phyloP scores from a whole-genome alignment of 2,329 filamentous ascomycete species.

The Fusarium illudens region DNA sequence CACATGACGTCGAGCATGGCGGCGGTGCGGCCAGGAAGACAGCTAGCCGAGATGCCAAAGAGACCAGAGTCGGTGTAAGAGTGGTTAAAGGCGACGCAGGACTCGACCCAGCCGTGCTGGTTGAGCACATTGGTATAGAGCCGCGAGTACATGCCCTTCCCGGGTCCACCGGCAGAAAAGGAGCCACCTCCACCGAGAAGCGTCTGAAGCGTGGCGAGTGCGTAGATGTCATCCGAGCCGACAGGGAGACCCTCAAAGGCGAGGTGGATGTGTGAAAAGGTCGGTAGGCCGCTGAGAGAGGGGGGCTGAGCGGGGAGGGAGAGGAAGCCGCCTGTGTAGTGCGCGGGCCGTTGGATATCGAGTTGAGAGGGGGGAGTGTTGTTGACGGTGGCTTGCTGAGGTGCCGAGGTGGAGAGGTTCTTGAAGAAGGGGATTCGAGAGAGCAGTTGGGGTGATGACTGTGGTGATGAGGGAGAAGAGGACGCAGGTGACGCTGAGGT shows the following conservation, averaged over 20 bases:
- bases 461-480: constrained; percentile 47
- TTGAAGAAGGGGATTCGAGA: constrained; percentile 92
- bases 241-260: constrained; percentile 96
- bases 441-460: constrained; percentile 71
- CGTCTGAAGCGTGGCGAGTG: constrained; percentile 92
- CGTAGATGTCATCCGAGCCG: constrained; percentile 91
- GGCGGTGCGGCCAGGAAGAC: constrained; percentile 78
- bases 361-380: constrained; percentile 54
- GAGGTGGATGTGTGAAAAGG: constrained; percentile 91
- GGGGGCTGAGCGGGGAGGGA: constrained; percentile 83
- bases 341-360: constrained; percentile 72
- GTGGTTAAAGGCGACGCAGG: constrained; percentile 95
- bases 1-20: constrained; percentile 96
- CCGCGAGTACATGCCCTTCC: constrained; percentile 98
- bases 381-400: constrained; percentile 67
- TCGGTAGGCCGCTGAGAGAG: constrained; percentile 75
- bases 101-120: constrained; percentile 97
- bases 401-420: constrained; percentile 80
- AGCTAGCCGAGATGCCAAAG: constrained; percentile 91
- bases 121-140: constrained; percentile 98
- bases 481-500: constrained; percentile 46
- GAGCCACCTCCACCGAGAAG: constrained; percentile 95
- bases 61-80: constrained; percentile 95
- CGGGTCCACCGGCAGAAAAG: constrained; percentile 94
- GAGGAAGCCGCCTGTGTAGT: constrained; percentile 94